Evolutionary conservation across 768 basidiomycete species (phyloP), one percentile per base, ranked within the genome.

Genomic region (Xerocomus brunneocitrinus): DNA sequence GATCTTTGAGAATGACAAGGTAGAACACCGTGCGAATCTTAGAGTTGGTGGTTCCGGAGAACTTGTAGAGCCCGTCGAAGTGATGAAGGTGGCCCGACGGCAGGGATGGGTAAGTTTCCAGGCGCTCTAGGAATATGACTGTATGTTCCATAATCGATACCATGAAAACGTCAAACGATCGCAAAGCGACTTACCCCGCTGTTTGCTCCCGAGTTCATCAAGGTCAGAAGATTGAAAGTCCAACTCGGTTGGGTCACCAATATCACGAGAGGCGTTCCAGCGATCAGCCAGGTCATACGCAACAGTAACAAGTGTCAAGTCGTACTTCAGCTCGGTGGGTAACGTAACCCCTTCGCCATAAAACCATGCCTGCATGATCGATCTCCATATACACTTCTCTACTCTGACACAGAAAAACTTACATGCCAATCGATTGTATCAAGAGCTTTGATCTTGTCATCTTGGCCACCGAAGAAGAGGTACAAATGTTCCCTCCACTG

Each of bases 401-500:
- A 16, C 5, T 38, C 1, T 27, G 27, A 2, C 36, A n/a, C 16
- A n/a, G 36, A 41, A 31, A 31, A 8, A 65, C 79, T 58, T 55
- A 83, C 83, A 55, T 83, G 66, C 82, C 81, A 85, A 54, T 83
- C 74, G 43, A 85, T 70, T 38, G 67, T 70, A 57, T 81, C 67
- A 22, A 85, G 69, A 5, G 36, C 36, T n/a, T 38, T 38, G n/a
- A 38, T 38, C 62, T 79, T 77, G 58, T 76, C 74, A 44, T 72
- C 59, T 48, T 75, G 63, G 39, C 64, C 65, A 46, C 67, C 60
- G 60, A 75, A 85, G 68, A 77, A 85, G n/a, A 68, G 63, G 55
- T 79, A 85, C 25, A 85, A 57, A 58, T 85, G 81, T 2, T 72
- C 70, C 60, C 77, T 79, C 82, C 83, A 85, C 54, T 82, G 71